A percentile compares a stretch with the other conserved stretches of the same genome.
Conservation (phyloP, 2,329 filamentous ascomycete genomes). For the Diaporthe velutina region DNA sequence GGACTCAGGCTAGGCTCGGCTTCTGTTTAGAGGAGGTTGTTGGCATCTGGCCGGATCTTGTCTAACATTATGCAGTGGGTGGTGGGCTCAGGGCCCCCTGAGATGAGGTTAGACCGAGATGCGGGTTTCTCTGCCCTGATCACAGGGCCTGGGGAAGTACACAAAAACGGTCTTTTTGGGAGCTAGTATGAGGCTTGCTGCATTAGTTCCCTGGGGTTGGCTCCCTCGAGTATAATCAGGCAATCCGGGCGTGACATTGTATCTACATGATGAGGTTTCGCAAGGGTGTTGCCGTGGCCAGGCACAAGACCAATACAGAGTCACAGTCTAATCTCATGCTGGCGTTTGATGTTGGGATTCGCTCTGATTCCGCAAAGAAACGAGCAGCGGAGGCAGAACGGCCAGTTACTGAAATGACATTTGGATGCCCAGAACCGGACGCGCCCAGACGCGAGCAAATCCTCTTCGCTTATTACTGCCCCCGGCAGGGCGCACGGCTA, state of each 20-base stretch:
- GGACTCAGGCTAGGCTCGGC: background rate
- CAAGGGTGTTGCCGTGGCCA: background rate
- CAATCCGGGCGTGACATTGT: background rate
- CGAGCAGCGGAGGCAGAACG: background rate
- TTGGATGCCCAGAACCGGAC: background rate
- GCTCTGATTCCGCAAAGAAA: background rate
- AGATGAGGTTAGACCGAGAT: background rate
- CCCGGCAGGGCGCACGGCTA: background rate
- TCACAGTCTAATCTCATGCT: background rate
- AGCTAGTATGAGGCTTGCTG: background rate
- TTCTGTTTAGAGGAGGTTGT: background rate
- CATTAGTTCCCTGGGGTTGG: background rate
- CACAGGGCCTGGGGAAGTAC: background rate
- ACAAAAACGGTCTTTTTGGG: background rate
- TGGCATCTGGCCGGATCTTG: background rate
- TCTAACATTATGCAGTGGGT: background rate
- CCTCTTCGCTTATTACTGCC: background rate
- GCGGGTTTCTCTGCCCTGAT: background rate
- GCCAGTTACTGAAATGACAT: background rate
- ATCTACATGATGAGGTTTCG: background rate
- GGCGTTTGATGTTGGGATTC: background rate
- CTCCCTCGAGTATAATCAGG: no score
- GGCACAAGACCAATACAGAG: accelerated
- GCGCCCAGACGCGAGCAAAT: background rate
- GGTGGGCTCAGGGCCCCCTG: background rate